Conservation (phyloP, 192 early-diverging fungal species). For the Podochytrium sp. region DNA sequence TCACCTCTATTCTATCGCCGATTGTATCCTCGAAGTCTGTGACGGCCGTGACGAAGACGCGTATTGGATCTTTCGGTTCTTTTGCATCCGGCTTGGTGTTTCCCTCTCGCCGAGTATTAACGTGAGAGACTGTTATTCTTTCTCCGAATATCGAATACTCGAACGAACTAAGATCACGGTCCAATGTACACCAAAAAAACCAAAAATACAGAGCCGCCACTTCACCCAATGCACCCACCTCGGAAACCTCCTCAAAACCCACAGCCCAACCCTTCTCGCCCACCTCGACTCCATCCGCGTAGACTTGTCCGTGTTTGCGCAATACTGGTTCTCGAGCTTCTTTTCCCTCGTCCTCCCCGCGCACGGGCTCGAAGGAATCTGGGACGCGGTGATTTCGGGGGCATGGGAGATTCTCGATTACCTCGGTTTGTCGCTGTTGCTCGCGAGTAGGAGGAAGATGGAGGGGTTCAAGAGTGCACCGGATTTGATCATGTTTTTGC, state of each 20-base stretch:
- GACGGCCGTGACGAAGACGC: slow-evolving; percentile 48
- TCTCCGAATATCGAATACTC: too few species aligned
- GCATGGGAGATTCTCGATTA: slow-evolving; percentile 42
- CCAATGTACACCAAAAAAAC: too few species aligned
- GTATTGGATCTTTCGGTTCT: slow-evolving; percentile 46
- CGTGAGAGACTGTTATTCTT: too few species aligned
- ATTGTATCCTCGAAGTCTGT: slow-evolving; percentile 47
- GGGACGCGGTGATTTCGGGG: slow-evolving; percentile 34
- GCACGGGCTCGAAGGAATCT: slow-evolving; percentile 45
- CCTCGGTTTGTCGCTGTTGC: slow-evolving; percentile 40
- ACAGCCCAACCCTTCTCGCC: slow-evolving; percentile 20
- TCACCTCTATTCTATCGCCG: slow-evolving; percentile 38
- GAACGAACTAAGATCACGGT: too few species aligned
- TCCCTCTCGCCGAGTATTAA: not conserved
- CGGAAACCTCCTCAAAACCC: slow-evolving; percentile 35
- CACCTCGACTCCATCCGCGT: slow-evolving; percentile 30
- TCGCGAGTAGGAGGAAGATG: slow-evolving; percentile 43
- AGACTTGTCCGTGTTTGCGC: not conserved
- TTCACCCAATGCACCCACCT: slow-evolving; percentile 28
- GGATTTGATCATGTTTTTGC: slow-evolving; percentile 36
- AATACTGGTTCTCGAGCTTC: slow-evolving; percentile 44
- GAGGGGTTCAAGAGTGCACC: not conserved
- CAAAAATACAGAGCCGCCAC: slow-evolving; percentile 25
- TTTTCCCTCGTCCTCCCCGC: slow-evolving; percentile 41
- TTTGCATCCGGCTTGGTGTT: slow-evolving; percentile 31